Base-by-base conservation (phyloP, 208 protist genomes). In the Acanthamoeba royreba region DNA sequence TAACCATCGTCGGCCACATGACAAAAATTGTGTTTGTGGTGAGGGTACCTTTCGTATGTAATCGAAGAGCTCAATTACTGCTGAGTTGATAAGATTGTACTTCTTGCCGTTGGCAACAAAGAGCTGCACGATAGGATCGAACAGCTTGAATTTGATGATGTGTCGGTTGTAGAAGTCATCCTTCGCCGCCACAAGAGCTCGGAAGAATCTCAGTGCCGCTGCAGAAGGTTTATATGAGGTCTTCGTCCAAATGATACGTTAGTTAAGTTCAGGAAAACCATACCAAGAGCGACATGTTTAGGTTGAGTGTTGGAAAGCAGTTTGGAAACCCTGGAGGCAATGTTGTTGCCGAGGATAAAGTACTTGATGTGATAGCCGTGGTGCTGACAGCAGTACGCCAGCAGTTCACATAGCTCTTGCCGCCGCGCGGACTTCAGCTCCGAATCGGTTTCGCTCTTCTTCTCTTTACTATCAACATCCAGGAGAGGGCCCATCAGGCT, bases 51-150 rank as follows among this genome's bases (percentile, higher is more conserved):
- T 95, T n/a, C 72, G 86, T 40, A 96, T 85, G 63, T 93, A 95
- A 15, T 97, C 95, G 47, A 97, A 93, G 28, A 97, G 63, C 15
- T 97, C 96, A 19, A 97, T 86, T 13, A 98, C 72, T 22, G 96
- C 94, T 0, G 96, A 97, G 63, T 97, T 97, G 5, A 98, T 25
- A 52, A 98, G 81, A 58, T 98, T 98, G 90, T 97, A 96, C n/a
- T 92, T 92, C 3, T 43, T 43, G 4, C 90, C 92, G 69, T 97
- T 97, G n/a, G 40, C 15, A 33, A 93, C 88, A 19, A 97, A 95
- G 19, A 96, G 43, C 8, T 95, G 46, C 25, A 97, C 79, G 19
- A 97, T 85, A n/a, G 89, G 79, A 5, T 96, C 81, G 42, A 97
- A 97, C 49, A 96, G 88, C 28, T 95, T 72, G 38, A 96, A 92